Conservation (phyloP, 768 basidiomycete genomes). For the Agaricus sinodeliciosus region DNA sequence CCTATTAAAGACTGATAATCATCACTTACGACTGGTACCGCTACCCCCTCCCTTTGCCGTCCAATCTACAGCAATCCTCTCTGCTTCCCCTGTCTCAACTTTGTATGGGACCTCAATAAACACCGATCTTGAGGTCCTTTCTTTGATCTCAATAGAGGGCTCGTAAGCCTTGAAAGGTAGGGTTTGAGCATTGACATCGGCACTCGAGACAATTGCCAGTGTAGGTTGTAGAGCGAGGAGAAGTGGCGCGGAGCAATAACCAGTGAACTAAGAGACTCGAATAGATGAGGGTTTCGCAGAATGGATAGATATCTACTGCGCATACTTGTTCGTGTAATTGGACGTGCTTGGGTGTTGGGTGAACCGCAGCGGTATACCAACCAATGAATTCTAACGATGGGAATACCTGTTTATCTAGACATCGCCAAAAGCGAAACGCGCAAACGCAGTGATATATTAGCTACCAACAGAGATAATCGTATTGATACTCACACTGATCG, state of each 20-base stretch:
- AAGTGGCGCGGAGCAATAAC: constrained; percentile 83
- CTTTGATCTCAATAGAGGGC: constrained; percentile 79
- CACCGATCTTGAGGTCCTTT: constrained; percentile 66
- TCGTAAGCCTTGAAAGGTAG: constrained; percentile 95
- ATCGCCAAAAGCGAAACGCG: not conserved
- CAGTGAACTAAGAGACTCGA: constrained; percentile 54
- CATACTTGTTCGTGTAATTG: constrained; percentile 79
- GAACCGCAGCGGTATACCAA: constrained; percentile 89
- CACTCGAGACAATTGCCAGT: constrained; percentile 32
- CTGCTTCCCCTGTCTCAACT: constrained; percentile 97
- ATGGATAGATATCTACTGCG: not conserved
- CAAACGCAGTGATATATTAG: not conserved
- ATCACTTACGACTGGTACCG: constrained; percentile 66
- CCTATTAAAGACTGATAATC: not conserved
- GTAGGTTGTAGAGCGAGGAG: constrained; percentile 70
- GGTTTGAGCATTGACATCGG: constrained; percentile 57
- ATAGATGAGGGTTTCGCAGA: not conserved
- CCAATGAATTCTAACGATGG: constrained; percentile 96
- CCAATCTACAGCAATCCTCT: constrained; percentile 97
- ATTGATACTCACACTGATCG: constrained; percentile 67
- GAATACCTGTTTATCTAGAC: constrained; percentile 93
- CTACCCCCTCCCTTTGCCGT: constrained; percentile 82
- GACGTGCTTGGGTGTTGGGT: constrained; percentile 70
- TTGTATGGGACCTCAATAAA: constrained; percentile 83
- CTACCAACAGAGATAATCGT: not conserved